These are phyloP conservation scores for Sabuloglossum arenarium DNA, from an alignment of 495 filamentous ascomycete species.

Conservation along the genomic window DNA sequence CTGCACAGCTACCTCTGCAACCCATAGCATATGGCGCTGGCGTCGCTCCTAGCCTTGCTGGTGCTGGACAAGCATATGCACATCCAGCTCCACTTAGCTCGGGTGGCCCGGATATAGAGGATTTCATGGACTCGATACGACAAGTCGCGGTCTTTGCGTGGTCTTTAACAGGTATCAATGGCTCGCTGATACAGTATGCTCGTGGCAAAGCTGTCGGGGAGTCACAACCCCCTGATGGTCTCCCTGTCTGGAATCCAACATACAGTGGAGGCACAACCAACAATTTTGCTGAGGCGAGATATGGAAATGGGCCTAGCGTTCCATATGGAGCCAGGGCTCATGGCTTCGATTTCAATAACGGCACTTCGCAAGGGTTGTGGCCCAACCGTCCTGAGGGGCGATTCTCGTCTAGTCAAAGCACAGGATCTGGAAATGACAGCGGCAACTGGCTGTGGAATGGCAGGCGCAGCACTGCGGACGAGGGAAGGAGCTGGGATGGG, in stretches of 20 bases:
- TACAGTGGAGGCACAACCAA: not conserved
- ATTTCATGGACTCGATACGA: slow-evolving; percentile 61
- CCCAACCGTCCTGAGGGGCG: not conserved
- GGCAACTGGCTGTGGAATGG: not conserved
- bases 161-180: slow-evolving; percentile 66
- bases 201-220: slow-evolving; percentile 39
- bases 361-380: not conserved
- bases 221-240: slow-evolving; percentile 31
- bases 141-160: slow-evolving; percentile 73
- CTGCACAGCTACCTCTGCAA: slow-evolving; percentile 18
- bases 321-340: not conserved
- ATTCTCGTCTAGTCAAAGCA: not conserved
- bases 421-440: not conserved
- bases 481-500: not conserved
- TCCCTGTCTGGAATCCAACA: slow-evolving; percentile 31
- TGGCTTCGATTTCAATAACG: not conserved
- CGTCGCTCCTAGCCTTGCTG: not conserved
- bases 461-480: not conserved
- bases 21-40: slow-evolving; percentile 7
- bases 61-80: not conserved
- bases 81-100: not conserved
- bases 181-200: slow-evolving; percentile 41
- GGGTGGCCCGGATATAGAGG: slow-evolving; percentile 17
- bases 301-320: not conserved
- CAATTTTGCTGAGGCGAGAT: not conserved